Evolutionary conservation across 139 green algal genomes (phyloP), one percentile per base, ranked within the genome.

Genomic region (Ettlia oleoabundans): DNA sequence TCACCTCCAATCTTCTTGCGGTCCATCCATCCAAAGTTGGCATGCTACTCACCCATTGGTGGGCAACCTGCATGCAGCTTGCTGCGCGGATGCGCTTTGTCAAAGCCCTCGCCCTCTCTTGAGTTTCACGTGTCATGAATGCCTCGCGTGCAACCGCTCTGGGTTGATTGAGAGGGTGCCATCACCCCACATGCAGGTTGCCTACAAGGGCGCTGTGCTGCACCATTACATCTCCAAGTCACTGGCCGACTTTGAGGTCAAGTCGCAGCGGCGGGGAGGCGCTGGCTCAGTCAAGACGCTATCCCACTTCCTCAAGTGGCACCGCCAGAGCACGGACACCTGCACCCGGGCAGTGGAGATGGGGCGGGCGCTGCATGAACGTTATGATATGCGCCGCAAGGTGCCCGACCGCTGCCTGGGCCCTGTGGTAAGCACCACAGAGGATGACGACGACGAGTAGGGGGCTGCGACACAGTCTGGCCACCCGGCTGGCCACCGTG

Each of bases 181-280:
- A 9, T 24, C 21, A 2, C 42, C 6, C 26, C 35, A 3, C 21
- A 4, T 22, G 24, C 73, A 80, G 73, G 53, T 53, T 1, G 38
- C 73, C 15, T 42, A 43, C 37, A 30, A 68, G 26, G 26, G 41
- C 2, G 77, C 77, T 0, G 33, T 76, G 42, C 43, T 82, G 63
- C 77, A 82, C 77, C 77, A 82, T 63, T 82, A 82, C 77, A 67
- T 76, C 26, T 66, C 43, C 9, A 51, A 52, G 41, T 76, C 63
- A 22, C 28, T 82, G 32, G 43, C 64, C 2, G 77, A 82, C 64
- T 82, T 66, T 37, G 43, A 82, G 41, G 43, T 66, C 63, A 81
- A 81, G 75, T 42, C 37, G 38, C 26, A 22, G 58, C 63, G 77
- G 7, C 22, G 53, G 13, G 9, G 9, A 10, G 41, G 76, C 37